Conservation (phyloP, 257 asterid genomes). For the Jasminum sambac region DNA sequence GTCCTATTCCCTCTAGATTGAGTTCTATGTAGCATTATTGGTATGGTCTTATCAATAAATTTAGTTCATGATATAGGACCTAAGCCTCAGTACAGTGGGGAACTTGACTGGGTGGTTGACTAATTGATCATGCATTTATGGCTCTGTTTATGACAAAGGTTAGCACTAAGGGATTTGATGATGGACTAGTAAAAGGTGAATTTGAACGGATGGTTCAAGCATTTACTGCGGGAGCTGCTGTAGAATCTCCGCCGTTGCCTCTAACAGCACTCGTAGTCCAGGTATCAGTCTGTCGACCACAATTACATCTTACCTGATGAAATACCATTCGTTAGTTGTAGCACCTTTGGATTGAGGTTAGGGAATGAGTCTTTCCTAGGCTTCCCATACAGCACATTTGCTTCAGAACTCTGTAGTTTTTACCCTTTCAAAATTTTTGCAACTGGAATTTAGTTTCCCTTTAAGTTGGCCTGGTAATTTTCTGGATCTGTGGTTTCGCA, state of each 20-base stretch:
- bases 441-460: conserved; percentile 3
- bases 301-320: background rate
- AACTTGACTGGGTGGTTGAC: conserved; percentile 23
- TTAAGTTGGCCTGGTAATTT: conserved; percentile 20
- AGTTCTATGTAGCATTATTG: conserved; percentile 12
- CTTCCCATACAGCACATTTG: background rate
- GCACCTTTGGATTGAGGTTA: conserved; percentile 9
- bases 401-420: conserved; percentile 2
- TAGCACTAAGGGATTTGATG: conserved; percentile 62
- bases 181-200: conserved; percentile 58
- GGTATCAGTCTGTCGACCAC: conserved; percentile 40
- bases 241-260: conserved; percentile 67
- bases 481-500: conserved; percentile 16
- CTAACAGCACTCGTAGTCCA: conserved; percentile 76
- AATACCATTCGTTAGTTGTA: too few species aligned
- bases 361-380: background rate
- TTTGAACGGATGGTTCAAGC: conserved; percentile 68
- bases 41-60: conserved; percentile 10
- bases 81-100: background rate
- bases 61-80: conserved; percentile 5
- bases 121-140: conserved; percentile 9
- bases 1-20: conserved; percentile 20
- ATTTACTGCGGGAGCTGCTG: conserved; percentile 56
- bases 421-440: background rate
- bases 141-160: conserved; percentile 49